Evolutionary conservation across 257 asterid genomes (phyloP).

Genomic region (Solanum tarapatanum): DNA sequence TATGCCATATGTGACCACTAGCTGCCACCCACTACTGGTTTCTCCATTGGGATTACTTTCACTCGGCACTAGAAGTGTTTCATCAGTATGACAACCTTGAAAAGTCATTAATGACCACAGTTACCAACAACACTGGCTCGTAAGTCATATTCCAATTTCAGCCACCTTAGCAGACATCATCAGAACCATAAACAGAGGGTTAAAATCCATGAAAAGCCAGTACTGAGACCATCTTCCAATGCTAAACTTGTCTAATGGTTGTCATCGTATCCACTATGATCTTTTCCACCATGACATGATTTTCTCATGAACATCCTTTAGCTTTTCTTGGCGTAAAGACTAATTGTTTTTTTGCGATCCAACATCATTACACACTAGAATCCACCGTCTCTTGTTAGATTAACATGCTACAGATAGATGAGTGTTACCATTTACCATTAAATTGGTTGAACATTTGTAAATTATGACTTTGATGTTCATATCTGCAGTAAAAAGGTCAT

Average conservation of each 20-base stretch:
- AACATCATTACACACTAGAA: neutral
- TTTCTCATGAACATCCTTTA: neutral
- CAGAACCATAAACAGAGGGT: neutral
- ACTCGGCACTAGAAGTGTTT: neutral
- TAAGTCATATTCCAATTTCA: neutral
- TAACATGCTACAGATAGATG: neutral
- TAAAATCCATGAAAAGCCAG: neutral
- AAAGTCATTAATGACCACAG: neutral
- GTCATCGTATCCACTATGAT: neutral
- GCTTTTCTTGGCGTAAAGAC: neutral
- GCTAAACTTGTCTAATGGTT: neutral
- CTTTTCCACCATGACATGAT: neutral
- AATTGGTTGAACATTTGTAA: neutral
- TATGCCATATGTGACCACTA: neutral
- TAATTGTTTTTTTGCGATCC: neutral
- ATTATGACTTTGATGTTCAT: neutral
- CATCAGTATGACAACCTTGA: neutral
- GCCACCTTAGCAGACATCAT: neutral
- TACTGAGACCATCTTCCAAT: neutral
- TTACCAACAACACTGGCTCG: neutral
- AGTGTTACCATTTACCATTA: neutral
- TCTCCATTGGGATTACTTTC: neutral
- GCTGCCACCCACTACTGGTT: neutral
- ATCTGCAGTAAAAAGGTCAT: neutral
- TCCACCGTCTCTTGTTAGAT: neutral